A percentile compares a stretch with the other conserved stretches of the same genome.
phyloP scores from a whole-genome alignment of 208 protist genomes.

The Crithidia expoeki region DNA sequence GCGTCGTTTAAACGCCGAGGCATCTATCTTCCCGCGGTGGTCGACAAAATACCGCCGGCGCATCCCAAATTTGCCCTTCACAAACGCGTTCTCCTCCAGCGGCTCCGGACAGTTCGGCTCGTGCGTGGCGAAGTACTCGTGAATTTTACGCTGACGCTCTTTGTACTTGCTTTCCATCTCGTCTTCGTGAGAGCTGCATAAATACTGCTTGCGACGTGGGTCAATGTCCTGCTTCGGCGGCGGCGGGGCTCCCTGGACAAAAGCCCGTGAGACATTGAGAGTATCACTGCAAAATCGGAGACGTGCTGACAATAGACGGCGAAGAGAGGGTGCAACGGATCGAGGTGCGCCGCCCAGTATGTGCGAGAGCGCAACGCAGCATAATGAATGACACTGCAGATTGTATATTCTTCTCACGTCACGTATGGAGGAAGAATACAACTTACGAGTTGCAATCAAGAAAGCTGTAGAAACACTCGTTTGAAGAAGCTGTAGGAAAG shows the following conservation, averaged over 20 bases:
- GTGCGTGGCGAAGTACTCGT: conserved; percentile 57
- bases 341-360: neutral
- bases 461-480: neutral
- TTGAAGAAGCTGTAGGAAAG: too few species aligned
- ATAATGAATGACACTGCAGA: neutral
- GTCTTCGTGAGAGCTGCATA: conserved; percentile 21
- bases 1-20: conserved; percentile 39
- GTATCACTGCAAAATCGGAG: neutral
- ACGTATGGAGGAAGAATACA: neutral
- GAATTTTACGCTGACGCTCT: conserved; percentile 40
- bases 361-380: neutral
- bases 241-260: conserved; percentile 70
- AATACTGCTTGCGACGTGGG: conserved; percentile 25
- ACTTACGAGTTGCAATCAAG: neutral
- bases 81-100: conserved; percentile 73
- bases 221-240: conserved; percentile 40
- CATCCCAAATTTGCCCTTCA: conserved; percentile 82
- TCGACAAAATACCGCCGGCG: conserved; percentile 62
- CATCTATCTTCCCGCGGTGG: conserved; percentile 37
- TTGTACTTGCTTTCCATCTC: conserved; percentile 47
- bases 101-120: conserved; percentile 67
- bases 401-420: too few species aligned
- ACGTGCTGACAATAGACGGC: neutral
- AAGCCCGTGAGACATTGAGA: conserved; percentile 28
- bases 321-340: neutral